Conservation (phyloP, 1,139 yeast genomes). For the Sugiyamaella sp. region DNA sequence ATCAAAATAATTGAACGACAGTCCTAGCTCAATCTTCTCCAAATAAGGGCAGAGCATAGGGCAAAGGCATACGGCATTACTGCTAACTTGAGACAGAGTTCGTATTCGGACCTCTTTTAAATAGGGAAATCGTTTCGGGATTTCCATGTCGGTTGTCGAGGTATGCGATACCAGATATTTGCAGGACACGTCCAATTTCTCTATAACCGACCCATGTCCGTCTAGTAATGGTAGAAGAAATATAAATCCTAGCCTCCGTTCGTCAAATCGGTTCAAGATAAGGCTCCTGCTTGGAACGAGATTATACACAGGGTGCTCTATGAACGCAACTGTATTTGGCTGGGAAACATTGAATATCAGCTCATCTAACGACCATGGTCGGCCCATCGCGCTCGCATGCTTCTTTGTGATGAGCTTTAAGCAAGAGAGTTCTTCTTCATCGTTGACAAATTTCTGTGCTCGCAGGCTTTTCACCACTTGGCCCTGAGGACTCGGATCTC, state of each 20-base stretch:
- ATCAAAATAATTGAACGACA: background rate
- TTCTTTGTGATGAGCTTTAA: background rate
- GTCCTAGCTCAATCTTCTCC: background rate
- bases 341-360: background rate
- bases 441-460: background rate
- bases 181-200: slow-evolving; percentile 6
- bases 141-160: background rate
- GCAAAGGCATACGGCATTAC: background rate
- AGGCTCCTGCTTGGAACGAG: slow-evolving; percentile 3
- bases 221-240: background rate
- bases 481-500: background rate
- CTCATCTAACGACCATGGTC: background rate
- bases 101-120: background rate
- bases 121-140: slow-evolving; percentile 1
- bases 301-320: background rate
- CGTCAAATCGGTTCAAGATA: background rate
- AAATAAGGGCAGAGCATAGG: background rate
- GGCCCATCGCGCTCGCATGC: too few relatives aligned
- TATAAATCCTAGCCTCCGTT: background rate
- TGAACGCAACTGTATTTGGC: background rate
- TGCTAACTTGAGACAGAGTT: background rate
- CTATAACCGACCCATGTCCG: background rate
- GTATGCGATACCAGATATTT: slow-evolving; percentile 1
- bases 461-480: background rate
- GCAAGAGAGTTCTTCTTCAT: background rate